phyloP scores from a whole-genome alignment of 495 filamentous ascomycete genomes.

The Neurospora sp. region DNA sequence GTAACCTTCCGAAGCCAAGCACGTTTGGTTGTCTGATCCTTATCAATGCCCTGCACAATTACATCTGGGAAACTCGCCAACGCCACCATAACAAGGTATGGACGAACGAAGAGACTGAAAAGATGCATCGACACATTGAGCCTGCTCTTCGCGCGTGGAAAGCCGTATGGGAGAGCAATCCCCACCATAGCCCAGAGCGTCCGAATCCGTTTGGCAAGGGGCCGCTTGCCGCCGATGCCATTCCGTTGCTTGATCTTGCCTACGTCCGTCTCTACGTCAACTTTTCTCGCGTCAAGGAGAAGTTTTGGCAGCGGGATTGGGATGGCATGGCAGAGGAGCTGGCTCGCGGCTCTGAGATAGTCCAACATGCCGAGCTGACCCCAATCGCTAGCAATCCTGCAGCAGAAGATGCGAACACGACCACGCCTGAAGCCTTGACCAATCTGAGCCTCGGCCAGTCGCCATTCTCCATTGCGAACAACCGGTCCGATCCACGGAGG shows the following conservation, averaged over 20 bases:
- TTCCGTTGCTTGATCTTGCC: conserved; percentile 87
- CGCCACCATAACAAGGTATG: conserved; percentile 81
- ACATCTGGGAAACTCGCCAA: conserved; percentile 96
- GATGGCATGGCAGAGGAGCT: conserved; percentile 88
- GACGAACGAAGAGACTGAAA: conserved; percentile 86
- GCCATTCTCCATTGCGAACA: conserved; percentile 10
- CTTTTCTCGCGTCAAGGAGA: conserved; percentile 81
- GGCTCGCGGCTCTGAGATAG: conserved; percentile 61
- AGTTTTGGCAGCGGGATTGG: conserved; percentile 90
- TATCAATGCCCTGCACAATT: conserved; percentile 94
- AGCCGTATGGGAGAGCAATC: conserved; percentile 82
- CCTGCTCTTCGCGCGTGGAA: conserved; percentile 93
- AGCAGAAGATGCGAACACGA: conserved; percentile 38
- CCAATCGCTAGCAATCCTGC: conserved; percentile 39
- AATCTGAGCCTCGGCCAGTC: conserved; percentile 14
- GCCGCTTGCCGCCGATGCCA: conserved; percentile 85
- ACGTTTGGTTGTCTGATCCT: conserved; percentile 89
- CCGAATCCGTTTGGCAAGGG: conserved; percentile 85
- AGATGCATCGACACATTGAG: conserved; percentile 94
- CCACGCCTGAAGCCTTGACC: conserved; percentile 6
- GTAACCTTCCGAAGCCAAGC: conserved; percentile 64
- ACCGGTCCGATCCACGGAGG: conserved; percentile 36
- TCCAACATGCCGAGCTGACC: conserved; percentile 64
- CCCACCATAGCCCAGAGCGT: conserved; percentile 75
- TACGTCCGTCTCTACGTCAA: conserved; percentile 93